Evolutionary conservation across 768 basidiomycete genomes (phyloP), one percentile per base, ranked within the genome.

Genomic region (Tephrocybe sp.): DNA sequence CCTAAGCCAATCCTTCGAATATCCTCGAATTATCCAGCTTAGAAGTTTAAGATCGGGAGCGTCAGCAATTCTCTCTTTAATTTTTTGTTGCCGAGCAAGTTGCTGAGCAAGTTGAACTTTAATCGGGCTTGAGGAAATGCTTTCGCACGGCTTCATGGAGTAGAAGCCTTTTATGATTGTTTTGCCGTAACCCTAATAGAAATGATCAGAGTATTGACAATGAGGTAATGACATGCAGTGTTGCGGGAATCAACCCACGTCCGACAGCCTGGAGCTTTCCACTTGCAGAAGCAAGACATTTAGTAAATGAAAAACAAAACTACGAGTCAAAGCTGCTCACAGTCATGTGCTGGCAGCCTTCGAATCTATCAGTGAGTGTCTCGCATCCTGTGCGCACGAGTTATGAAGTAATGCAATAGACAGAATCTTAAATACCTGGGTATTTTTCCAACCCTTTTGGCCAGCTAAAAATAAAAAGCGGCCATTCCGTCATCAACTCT

Each of bases 271-370:
- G 79, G 77, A 3, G 78, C 34, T 10, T 74, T 71, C 59, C 80
- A 84, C 81, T 82, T 46, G 14, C 51, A 17, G 26, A 20, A 49
- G 13, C n/a, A n/a, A n/a, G n/a, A 3, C 19, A 32, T 40, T 16
- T 19, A 39, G 38, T 20, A 34, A 50, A 26, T 38, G 16, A 7
- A 9, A 31, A 31, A 19, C 31, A 14, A n/a, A 4, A 19, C 8
- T 39, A 17, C 16, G 38, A 19, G 33, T 45, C 12, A 3, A 11
- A 16, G 45, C n/a, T 47, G 54, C 79, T 66, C 16, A 80, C 82
- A 52, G 71, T 69, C 74, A 84, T 84, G 60, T 83, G 80, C 49
- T 80, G 76, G 49, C 82, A 83, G 2, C 82, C 82, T 14, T 62
- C 64, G 9, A 69, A 68, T 58, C 78, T 83, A 43, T 68, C 73